A percentile compares a stretch with the other conserved stretches of the same genome.
Evolutionary conservation across 495 filamentous ascomycete species (phyloP).

Genomic region (Poronia punctata): DNA sequence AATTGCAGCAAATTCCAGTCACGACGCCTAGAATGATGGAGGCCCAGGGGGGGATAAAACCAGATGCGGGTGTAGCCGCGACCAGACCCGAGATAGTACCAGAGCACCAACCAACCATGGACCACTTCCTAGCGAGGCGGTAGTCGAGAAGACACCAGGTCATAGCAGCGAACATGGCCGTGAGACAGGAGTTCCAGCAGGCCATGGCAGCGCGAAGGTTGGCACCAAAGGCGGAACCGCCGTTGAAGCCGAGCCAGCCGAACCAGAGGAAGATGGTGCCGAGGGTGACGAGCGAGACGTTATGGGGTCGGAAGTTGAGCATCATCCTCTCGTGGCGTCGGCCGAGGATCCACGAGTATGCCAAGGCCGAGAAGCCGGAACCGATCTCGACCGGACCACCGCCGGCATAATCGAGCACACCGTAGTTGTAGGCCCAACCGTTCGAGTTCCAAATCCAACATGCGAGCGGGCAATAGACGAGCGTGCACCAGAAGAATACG

Average conservation of each 20-base stretch:
- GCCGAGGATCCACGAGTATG: constrained; percentile 92
- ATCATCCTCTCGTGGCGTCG: constrained; percentile 99
- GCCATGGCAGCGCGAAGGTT: constrained; percentile 93
- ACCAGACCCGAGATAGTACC: constrained; percentile 88
- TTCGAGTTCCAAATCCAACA: constrained; percentile 95
- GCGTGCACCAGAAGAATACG: constrained; percentile 88
- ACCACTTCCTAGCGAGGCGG: constrained; percentile 94
- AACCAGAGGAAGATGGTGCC: constrained; percentile 97
- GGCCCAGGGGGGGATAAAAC: constrained; percentile 85
- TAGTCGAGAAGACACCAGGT: constrained; percentile 94
- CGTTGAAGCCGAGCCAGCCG: constrained; percentile 98
- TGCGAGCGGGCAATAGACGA: constrained; percentile 93
- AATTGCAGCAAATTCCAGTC: constrained; percentile 86
- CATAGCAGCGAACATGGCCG: constrained; percentile 79
- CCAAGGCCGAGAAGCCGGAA: constrained; percentile 85
- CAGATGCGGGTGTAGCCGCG: constrained; percentile 79
- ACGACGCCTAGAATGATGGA: constrained; percentile 79
- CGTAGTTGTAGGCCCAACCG: constrained; percentile 88
- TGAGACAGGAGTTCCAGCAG: constrained; percentile 95
- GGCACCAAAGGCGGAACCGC: constrained; percentile 88
- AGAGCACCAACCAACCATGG: constrained; percentile 98
- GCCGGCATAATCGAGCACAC: constrained; percentile 93
- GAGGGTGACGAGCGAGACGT: constrained; percentile 93
- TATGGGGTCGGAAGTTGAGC: constrained; percentile 93
- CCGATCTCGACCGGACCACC: constrained; percentile 97